phyloP scores from a whole-genome alignment of 2,329 filamentous ascomycete genomes.

The Fusarium sp. region DNA sequence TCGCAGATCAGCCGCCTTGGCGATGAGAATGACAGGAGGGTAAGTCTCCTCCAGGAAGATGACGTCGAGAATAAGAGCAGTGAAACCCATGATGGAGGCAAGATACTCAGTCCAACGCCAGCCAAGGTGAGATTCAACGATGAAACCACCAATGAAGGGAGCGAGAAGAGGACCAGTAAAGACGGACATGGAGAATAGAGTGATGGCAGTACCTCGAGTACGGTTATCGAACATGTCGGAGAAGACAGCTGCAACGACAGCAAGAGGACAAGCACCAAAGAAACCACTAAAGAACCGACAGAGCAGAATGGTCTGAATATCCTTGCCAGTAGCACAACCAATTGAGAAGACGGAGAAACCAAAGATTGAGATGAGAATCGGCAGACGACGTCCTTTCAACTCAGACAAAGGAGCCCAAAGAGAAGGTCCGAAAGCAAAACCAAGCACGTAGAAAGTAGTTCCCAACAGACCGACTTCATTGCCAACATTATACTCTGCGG shows the following conservation, averaged over 20 bases:
- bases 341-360: conserved; percentile 77
- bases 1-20: conserved; percentile 70
- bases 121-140: conserved; percentile 69
- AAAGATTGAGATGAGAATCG: conserved; percentile 71
- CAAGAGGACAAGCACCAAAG: conserved; percentile 75
- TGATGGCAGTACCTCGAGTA: conserved; percentile 64
- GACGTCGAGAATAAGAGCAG: conserved; percentile 68
- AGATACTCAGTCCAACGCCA: conserved; percentile 82
- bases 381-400: conserved; percentile 73
- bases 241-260: conserved; percentile 77
- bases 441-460: conserved; percentile 76
- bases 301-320: conserved; percentile 75
- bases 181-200: conserved; percentile 61
- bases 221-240: conserved; percentile 77
- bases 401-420: conserved; percentile 81
- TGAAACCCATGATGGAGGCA: conserved; percentile 70
- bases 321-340: conserved; percentile 72
- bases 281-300: conserved; percentile 80
- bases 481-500: conserved; percentile 69
- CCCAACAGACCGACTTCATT: conserved; percentile 72
- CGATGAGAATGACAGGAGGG: conserved; percentile 72
- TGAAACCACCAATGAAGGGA: conserved; percentile 77
- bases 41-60: conserved; percentile 77
- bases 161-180: conserved; percentile 76
- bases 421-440: conserved; percentile 77